These are phyloP conservation scores for Eragrostis tef DNA, from an alignment of 202 grass and related monocot genomes.

Conservation along the genomic window DNA sequence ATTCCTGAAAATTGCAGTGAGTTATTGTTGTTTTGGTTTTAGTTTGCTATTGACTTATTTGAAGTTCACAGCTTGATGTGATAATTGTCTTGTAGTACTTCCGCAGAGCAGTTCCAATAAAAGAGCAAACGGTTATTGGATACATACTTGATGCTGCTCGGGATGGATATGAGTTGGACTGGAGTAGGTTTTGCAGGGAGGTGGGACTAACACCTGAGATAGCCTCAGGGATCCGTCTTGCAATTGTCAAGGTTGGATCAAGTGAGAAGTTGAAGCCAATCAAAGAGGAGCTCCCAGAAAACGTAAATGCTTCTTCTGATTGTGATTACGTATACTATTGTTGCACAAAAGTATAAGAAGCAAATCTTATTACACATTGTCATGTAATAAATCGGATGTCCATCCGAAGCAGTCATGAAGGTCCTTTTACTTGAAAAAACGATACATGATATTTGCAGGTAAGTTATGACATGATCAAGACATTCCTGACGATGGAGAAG, in stretches of 20 bases:
- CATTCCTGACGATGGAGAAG: constrained; percentile 64
- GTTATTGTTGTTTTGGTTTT: constrained; percentile 43
- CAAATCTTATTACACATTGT: neutral
- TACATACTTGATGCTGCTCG: constrained; percentile 89
- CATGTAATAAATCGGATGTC: neutral
- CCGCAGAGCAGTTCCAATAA: constrained; percentile 72
- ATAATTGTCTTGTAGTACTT: constrained; percentile 50
- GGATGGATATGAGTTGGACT: constrained; percentile 73
- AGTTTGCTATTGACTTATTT: constrained; percentile 17
- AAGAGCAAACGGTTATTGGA: constrained; percentile 73
- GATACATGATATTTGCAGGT: constrained; percentile 55
- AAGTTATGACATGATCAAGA: constrained; percentile 78
- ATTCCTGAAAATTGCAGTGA: constrained; percentile 84
- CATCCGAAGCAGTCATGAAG: neutral
- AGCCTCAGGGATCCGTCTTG: constrained; percentile 61
- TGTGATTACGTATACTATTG: constrained; percentile 28
- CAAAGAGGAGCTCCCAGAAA: constrained; percentile 87
- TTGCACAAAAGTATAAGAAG: constrained; percentile 2
- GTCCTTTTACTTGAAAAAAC: constrained; percentile 21
- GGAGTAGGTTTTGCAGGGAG: constrained; percentile 78
- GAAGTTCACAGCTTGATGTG: constrained; percentile 30
- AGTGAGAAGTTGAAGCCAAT: constrained; percentile 72
- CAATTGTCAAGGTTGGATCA: constrained; percentile 78
- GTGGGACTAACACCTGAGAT: constrained; percentile 69
- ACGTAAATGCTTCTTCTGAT: constrained; percentile 52